A percentile compares a stretch with the other conserved stretches of the same genome.
phyloP scores from a whole-genome alignment of 148 eudicot genomes.

The Drosera capensis region DNA sequence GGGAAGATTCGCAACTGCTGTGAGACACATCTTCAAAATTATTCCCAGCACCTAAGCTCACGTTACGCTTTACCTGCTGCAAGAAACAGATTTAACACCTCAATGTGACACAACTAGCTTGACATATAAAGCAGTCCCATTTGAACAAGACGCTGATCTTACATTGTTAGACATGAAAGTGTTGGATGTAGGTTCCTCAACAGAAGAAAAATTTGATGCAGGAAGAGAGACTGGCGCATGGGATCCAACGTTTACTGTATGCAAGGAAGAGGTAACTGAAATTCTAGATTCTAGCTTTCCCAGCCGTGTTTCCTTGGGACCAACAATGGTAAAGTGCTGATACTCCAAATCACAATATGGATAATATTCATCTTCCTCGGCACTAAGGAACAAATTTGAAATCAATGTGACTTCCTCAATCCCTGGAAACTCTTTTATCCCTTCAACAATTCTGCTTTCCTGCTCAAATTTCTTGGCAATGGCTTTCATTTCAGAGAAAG shows the following conservation, averaged over 20 bases:
- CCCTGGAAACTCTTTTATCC: no score
- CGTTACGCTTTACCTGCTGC: slow-evolving; percentile 20
- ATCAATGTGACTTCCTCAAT: no score
- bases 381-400: slow-evolving; percentile 24
- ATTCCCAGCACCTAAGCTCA: slow-evolving; percentile 10
- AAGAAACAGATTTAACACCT: background rate
- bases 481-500: no score
- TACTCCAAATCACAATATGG: slow-evolving; percentile 47
- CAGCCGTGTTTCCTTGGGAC: slow-evolving; percentile 8
- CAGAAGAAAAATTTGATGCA: slow-evolving; percentile 30
- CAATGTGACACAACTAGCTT: background rate
- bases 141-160: slow-evolving; percentile 11
- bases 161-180: slow-evolving; percentile 20
- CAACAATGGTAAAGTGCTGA: slow-evolving; percentile 10
- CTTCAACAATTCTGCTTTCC: no score
- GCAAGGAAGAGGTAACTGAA: slow-evolving; percentile 5
- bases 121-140: background rate
- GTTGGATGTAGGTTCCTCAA: slow-evolving; percentile 11
- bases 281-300: slow-evolving; percentile 8
- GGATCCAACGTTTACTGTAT: slow-evolving; percentile 6
- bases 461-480: no score
- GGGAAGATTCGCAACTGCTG: slow-evolving; percentile 15
- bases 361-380: slow-evolving; percentile 40
- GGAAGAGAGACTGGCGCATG: slow-evolving; percentile 36
- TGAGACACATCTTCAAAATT: slow-evolving; percentile 16